A percentile compares a stretch with the other conserved stretches of the same genome.
These are phyloP conservation scores for Myxozyma neotropica DNA, from an alignment of 805 yeast species.

Conservation along the genomic window DNA sequence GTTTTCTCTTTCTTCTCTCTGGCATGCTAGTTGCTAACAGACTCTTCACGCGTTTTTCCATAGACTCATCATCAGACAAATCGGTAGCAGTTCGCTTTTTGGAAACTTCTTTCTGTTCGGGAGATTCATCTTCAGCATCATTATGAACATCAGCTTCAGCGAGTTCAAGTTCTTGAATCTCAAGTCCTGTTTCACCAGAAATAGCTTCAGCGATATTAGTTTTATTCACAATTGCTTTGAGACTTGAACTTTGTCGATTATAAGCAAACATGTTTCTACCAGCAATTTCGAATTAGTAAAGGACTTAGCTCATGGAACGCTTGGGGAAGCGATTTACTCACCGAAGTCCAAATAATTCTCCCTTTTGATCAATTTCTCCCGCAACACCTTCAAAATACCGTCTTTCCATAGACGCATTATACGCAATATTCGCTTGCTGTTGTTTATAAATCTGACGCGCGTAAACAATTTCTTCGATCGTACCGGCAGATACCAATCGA, in stretches of 20 bases:
- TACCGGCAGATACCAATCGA: slow-evolving; percentile 23
- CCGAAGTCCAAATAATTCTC: slow-evolving; percentile 27
- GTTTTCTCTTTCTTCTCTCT: background rate
- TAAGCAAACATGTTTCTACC: slow-evolving; percentile 19
- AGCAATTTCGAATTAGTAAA: background rate
- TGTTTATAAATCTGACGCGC: slow-evolving; percentile 32
- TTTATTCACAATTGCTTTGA: slow-evolving; percentile 19
- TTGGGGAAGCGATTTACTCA: too few species aligned
- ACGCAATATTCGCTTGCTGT: slow-evolving; percentile 32
- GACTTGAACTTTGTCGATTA: background rate
- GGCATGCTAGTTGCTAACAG: background rate
- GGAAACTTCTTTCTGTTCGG: too few species aligned
- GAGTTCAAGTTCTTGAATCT: slow-evolving; percentile 12
- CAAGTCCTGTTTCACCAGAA: slow-evolving; percentile 9
- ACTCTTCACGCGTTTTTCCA: background rate
- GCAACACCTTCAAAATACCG: slow-evolving; percentile 29
- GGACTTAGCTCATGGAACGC: background rate
- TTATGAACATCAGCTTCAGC: background rate
- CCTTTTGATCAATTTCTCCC: slow-evolving; percentile 18
- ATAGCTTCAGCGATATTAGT: slow-evolving; percentile 30
- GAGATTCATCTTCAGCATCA: background rate
- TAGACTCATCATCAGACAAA: background rate
- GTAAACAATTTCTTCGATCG: slow-evolving; percentile 30
- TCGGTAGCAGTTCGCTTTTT: background rate
- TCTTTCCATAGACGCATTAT: slow-evolving; percentile 24